Evolutionary conservation across 139 green algal species (phyloP), one percentile per base, ranked within the genome.

Genomic region (Ettlia oleoabundans): DNA sequence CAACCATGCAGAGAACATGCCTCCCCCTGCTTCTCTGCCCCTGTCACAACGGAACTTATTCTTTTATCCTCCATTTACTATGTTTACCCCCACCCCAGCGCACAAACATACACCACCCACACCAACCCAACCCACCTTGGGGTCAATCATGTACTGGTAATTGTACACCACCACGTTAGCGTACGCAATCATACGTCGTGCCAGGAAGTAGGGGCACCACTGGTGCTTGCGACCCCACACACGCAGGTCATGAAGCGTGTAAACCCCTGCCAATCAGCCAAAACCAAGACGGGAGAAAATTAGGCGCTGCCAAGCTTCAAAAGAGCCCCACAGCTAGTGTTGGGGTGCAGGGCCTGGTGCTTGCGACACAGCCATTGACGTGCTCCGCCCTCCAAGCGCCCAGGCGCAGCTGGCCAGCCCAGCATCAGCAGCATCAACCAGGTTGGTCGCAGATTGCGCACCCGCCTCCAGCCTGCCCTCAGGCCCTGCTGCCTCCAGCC

Each of bases 141-240:
- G 95, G 87, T 98, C 95, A 3, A 99, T 90, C 93, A 99, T 94
- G 91, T 99, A 99, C 91, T 85, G 96, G 87, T 98, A 98, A 88
- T 96, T 99, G 89, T 98, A 99, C 24, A 99, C 97, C 10, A 99
- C 86, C 13, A 99, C 96, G 81, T 99, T 99, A 78, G 95, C 91
- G 85, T 94, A 97, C 22, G 92, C 86, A 58, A 99, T 94, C 96
- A 98, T 98, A 89, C 97, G 96, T 35, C 97, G 91, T 33, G 97
- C 97, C 61, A 99, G 87, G 84, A 98, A 99, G 89, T 99, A 99
- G 42, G 97, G 97, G 90, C 97, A 99, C 95, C 93, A 98, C 58
- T 93, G 91, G 37, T 94, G 90, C 86, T 98, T 94, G 79, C 93
- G 91, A 3, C 97, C 97, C 82, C 95, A 94, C 58, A 87, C 79